A percentile compares a stretch with the other conserved stretches of the same genome.
phyloP scores from a whole-genome alignment of 495 filamentous ascomycete species.

The Tuber microsphaerosporum region DNA sequence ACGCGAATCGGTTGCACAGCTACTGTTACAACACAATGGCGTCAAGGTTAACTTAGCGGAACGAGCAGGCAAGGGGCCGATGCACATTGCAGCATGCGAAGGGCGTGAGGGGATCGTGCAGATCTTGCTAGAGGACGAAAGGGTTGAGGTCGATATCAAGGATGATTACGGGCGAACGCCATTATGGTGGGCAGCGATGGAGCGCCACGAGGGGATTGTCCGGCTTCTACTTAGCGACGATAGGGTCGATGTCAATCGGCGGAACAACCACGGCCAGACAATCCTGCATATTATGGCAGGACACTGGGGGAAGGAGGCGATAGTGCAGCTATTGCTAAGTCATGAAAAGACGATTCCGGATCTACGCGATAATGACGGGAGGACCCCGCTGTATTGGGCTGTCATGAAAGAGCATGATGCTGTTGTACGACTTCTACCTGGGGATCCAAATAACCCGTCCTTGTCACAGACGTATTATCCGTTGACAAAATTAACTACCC shows the following conservation, averaged over 20 bases:
- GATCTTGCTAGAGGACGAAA: neutral
- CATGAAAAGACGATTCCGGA: neutral
- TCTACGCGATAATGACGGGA: neutral
- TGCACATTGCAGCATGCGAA: neutral
- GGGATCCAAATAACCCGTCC: neutral
- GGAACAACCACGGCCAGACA: neutral
- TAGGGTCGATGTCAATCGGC: constrained; percentile 2
- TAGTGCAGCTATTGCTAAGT: neutral
- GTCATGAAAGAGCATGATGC: neutral
- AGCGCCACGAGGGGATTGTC: neutral
- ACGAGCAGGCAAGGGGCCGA: neutral
- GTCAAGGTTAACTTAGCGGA: neutral
- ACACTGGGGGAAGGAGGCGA: neutral
- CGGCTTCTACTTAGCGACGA: neutral
- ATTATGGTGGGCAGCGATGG: constrained; percentile 1
- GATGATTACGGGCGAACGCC: neutral
- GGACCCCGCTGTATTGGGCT: constrained; percentile 3
- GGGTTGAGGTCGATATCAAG: neutral
- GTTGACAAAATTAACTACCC: too few species aligned
- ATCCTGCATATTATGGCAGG: neutral
- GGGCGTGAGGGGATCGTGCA: neutral
- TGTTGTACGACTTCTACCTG: neutral
- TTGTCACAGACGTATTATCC: neutral
- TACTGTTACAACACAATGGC: neutral
- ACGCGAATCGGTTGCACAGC: neutral